Conservation (phyloP, 805 yeast species). For the Pichia sporocuriosa region DNA sequence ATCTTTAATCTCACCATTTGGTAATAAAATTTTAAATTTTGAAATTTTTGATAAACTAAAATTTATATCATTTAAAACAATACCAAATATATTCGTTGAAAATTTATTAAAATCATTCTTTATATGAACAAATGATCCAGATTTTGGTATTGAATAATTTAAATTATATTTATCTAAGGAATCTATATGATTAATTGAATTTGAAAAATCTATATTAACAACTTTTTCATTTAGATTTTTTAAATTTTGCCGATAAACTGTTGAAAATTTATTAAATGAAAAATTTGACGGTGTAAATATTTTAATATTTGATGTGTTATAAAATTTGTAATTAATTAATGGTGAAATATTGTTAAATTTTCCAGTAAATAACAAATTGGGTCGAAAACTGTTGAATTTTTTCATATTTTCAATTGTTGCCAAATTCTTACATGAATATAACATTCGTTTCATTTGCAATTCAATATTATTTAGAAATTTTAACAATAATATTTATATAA, state of each 20-base stretch:
- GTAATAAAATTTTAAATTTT: constrained; percentile 10
- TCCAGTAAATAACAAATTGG: no score
- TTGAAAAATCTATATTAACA: neutral
- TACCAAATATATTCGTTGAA: constrained; percentile 9
- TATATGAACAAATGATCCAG: constrained; percentile 17
- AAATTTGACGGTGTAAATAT: constrained; percentile 8
- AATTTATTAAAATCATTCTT: neutral
- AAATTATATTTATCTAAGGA: neutral
- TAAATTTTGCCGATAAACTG: constrained; percentile 2
- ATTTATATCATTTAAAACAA: constrained; percentile 13
- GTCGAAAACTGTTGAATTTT: neutral
- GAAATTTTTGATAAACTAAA: constrained; percentile 5
- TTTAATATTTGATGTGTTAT: no score
- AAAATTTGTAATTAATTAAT: no score
- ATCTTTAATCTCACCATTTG: constrained; percentile 44
- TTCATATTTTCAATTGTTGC: neutral
- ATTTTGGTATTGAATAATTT: constrained; percentile 2
- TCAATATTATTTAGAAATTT: no score
- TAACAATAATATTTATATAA: no score
- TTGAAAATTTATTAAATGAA: neutral
- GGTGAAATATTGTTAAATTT: no score
- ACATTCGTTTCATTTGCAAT: neutral
- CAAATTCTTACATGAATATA: neutral
- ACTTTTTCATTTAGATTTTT: neutral
- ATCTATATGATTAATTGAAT: constrained; percentile 5